Base-by-base conservation (phyloP, 345 rosid species). In the Toxicodendron radicans region DNA sequence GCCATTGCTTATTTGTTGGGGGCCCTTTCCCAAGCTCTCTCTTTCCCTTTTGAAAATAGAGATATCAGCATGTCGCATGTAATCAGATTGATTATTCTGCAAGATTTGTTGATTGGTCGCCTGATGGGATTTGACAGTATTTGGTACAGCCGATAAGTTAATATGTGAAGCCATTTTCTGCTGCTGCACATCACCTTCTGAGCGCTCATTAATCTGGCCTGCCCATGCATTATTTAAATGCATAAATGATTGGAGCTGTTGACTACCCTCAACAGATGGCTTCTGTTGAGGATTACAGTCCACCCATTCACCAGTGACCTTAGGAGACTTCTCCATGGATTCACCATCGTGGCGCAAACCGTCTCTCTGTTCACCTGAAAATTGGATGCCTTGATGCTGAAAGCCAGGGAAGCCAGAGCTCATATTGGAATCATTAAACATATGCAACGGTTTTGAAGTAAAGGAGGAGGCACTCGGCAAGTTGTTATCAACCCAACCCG, bases 341-440 rank as follows among this genome's bases (percentile, higher is more conserved):
- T 70, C 78, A 70, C 73, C 76, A 74, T 75, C 77, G 53, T 76
- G 86, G 66, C 67, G 74, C 30, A 73, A 46, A 71, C 79, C 80
- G 58, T 83, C 83, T 75, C 81, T 75, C 62, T 66, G 80, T 64
- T 79, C 80, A 63, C 70, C 65, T 27, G 80, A 76, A 71, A 68
- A 74, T 61, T 82, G 85, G 57, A 72, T 53, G 35, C 81, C 78
- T 10, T 86, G 78, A 66, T 79, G 90, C 82, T 82, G 86, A 79
- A 85, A 82, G 69, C 88, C 89, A 66, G 89, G 84, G 66, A 85
- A 75, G 71, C 83, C 75, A 57, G 80, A 76, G 74, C 74, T 82
- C 74, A 54, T 59, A 33, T 81, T 75, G 49, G 83, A 70, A 68
- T 73, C 76, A 66, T 62, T 72, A 57, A 77, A 73, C 70, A 57